These are phyloP conservation scores for Selaginella moellendorffii DNA, from an alignment of 75 land plant species.

Conservation along the genomic window DNA sequence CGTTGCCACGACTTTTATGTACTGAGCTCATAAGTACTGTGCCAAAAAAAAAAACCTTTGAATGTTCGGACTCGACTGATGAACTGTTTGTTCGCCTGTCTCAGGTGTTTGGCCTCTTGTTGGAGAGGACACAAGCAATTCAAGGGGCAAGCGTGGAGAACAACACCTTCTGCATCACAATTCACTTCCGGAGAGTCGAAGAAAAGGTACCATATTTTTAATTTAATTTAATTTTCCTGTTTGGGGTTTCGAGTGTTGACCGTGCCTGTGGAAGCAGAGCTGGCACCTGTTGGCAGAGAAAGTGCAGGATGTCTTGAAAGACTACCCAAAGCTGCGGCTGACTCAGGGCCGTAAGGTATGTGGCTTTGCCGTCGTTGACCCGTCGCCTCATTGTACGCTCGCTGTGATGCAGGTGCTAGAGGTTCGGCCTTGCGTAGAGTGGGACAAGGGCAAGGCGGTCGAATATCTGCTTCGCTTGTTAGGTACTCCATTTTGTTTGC, in stretches of 20 bases:
- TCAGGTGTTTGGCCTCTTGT: constrained; percentile 49
- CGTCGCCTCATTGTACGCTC: not conserved
- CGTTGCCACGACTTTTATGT: too few relatives aligned
- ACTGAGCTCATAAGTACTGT: not conserved
- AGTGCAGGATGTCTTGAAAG: constrained; percentile 44
- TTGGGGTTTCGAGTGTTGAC: not conserved
- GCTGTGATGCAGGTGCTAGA: constrained; percentile 1
- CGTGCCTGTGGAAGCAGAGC: constrained; percentile 17
- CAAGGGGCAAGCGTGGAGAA: constrained; percentile 55
- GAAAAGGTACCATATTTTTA: constrained; percentile 30
- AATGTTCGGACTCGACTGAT: not conserved
- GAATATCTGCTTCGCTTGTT: not conserved
- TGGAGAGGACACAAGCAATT: constrained; percentile 36
- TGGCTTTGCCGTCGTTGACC: not conserved
- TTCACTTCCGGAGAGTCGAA: constrained; percentile 58
- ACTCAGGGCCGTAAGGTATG: constrained; percentile 86
- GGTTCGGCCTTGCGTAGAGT: constrained; percentile 8
- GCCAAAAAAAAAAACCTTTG: not conserved
- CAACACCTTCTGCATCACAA: constrained; percentile 55
- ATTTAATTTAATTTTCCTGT: not conserved
- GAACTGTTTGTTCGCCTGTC: not conserved
- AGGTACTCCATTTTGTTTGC: not conserved
- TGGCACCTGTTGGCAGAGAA: constrained; percentile 53
- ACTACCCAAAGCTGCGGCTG: constrained; percentile 50
- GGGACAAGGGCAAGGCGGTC: constrained; percentile 10